Conservation (phyloP, 768 basidiomycete species). For the Leccinum pellstonianum region DNA sequence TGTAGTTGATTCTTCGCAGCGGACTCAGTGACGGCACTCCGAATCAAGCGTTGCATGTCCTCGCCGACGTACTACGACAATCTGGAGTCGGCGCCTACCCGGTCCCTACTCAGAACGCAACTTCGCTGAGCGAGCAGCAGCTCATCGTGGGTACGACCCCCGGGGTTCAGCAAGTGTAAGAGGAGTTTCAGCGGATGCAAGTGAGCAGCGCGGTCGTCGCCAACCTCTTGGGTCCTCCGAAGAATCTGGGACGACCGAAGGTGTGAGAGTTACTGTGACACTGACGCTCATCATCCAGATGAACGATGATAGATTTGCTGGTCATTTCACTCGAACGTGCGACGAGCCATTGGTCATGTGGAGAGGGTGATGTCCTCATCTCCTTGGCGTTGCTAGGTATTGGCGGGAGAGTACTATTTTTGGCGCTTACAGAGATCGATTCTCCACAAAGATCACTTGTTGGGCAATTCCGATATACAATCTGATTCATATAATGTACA, state of each 20-base stretch:
- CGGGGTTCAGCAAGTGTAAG: conserved; percentile 47
- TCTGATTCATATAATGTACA: neutral
- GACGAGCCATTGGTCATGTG: neutral
- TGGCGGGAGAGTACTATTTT: neutral
- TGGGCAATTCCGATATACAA: neutral
- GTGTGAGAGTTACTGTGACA: neutral
- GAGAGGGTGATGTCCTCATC: neutral
- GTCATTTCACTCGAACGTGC: neutral
- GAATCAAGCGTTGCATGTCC: conserved; percentile 45
- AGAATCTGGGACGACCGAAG: conserved; percentile 18
- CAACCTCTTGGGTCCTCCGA: conserved; percentile 38
- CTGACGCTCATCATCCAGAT: neutral
- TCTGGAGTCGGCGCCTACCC: conserved; percentile 70
- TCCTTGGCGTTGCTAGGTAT: neutral
- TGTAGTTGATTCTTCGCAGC: conserved; percentile 30
- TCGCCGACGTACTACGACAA: conserved; percentile 50
- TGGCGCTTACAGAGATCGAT: neutral
- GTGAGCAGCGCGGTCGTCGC: conserved; percentile 56
- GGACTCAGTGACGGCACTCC: conserved; percentile 43
- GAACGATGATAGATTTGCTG: neutral
- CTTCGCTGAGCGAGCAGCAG: conserved; percentile 44
- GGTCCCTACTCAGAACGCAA: conserved; percentile 33
- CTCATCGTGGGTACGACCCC: conserved; percentile 42
- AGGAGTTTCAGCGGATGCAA: conserved; percentile 50
- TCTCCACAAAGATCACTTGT: neutral